Evolutionary conservation across 192 early-diverging fungal species (phyloP).

Genomic region (Backusella australiensis): DNA sequence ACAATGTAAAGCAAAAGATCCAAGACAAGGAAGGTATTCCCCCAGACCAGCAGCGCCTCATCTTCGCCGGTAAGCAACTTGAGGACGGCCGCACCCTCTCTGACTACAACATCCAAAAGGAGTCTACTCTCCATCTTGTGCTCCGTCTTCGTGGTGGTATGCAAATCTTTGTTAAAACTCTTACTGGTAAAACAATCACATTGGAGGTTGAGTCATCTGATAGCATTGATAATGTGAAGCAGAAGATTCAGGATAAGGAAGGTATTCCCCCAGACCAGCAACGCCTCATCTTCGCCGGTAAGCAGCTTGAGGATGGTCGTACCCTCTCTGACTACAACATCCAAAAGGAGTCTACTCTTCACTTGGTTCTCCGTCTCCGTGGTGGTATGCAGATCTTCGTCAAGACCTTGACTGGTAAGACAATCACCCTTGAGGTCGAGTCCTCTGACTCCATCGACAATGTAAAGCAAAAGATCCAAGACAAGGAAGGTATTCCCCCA

Average conservation of each 20-base stretch:
- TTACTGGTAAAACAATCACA: constrained; percentile 88
- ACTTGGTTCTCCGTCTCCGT: constrained; percentile 76
- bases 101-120: constrained; percentile 71
- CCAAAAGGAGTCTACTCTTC: constrained; percentile 79
- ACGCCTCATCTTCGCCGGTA: constrained; percentile 77
- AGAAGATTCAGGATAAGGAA: constrained; percentile 97
- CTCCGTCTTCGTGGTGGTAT: constrained; percentile 65
- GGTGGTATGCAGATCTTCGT: constrained; percentile 87
- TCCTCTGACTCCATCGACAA: constrained; percentile 72
- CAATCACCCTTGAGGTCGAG: constrained; percentile 65
- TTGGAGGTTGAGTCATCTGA: constrained; percentile 81
- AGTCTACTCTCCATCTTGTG: constrained; percentile 64
- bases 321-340: constrained; percentile 75
- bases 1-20: constrained; percentile 55
- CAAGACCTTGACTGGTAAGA: constrained; percentile 65
- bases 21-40: constrained; percentile 59
- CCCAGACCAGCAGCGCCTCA: constrained; percentile 74
- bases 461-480: constrained; percentile 90
- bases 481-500: constrained; percentile 91
- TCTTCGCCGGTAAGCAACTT: constrained; percentile 76
- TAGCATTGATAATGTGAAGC: constrained; percentile 78
- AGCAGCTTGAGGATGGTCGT: constrained; percentile 80
- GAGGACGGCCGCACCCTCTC: constrained; percentile 65
- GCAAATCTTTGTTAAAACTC: constrained; percentile 78
- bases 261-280: constrained; percentile 86